phyloP scores from a whole-genome alignment of 805 yeast species.

The Hanseniaspora clermontiae region DNA sequence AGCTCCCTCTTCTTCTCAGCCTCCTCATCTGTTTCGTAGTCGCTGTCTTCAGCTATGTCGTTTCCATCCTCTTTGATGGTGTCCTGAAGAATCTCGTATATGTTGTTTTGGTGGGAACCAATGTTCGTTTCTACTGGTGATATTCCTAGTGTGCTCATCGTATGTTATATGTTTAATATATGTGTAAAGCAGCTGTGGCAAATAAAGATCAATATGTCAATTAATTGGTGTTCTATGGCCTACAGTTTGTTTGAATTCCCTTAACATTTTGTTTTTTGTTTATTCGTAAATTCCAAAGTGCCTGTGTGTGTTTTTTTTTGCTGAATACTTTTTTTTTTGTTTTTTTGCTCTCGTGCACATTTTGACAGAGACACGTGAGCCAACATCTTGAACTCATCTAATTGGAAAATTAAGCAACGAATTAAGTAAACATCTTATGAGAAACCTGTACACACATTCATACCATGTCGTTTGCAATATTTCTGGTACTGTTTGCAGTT shows the following conservation, averaged over 20 bases:
- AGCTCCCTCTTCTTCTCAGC: background rate
- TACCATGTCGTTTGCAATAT: background rate
- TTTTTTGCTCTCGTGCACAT: too few species aligned
- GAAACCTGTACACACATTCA: background rate
- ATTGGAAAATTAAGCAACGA: background rate
- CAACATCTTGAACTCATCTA: background rate
- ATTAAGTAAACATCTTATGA: background rate
- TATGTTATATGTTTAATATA: background rate
- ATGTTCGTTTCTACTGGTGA: background rate
- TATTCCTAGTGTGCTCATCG: background rate
- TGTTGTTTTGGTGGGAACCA: background rate
- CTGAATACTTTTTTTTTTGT: too few species aligned
- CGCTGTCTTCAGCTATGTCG: background rate
- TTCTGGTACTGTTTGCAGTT: background rate
- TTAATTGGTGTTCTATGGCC: too few species aligned
- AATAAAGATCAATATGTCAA: too few species aligned
- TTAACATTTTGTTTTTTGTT: too few species aligned
- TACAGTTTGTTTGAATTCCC: too few species aligned
- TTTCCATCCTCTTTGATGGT: background rate
- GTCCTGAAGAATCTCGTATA: background rate
- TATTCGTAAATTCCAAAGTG: too few species aligned
- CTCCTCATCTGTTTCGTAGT: background rate
- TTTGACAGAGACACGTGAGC: too few species aligned
- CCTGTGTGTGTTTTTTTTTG: too few species aligned
- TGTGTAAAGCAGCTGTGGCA: background rate